These are phyloP conservation scores for Colletotrichum sp. DNA, from an alignment of 2,329 filamentous ascomycete species.

Conservation along the genomic window DNA sequence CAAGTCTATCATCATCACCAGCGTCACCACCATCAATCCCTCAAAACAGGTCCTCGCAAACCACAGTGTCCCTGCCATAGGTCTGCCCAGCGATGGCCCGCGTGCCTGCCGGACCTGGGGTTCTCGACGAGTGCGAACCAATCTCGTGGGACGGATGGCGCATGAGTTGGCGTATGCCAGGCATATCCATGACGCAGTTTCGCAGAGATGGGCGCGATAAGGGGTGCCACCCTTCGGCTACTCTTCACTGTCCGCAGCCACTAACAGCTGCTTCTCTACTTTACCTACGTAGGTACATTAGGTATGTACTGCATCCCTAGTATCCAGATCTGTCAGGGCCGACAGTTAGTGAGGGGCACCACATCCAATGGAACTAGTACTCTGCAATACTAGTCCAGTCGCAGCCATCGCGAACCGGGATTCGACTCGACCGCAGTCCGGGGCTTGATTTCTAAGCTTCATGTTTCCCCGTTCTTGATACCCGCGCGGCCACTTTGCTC, in stretches of 20 bases:
- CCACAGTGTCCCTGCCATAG: not conserved
- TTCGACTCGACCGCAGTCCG: not conserved
- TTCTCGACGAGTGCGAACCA: not conserved
- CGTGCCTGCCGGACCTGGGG: conserved; percentile 14
- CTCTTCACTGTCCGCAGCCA: not conserved
- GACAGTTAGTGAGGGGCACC: not conserved
- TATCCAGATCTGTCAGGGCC: conserved; percentile 6
- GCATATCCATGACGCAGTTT: conserved; percentile 20
- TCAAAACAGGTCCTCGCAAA: not conserved
- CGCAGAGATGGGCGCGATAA: conserved; percentile 10
- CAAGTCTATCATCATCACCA: not conserved
- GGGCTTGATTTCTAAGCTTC: conserved; percentile 14
- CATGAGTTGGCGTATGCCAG: conserved; percentile 10
- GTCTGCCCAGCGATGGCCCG: not conserved
- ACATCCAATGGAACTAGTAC: not conserved
- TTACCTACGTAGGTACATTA: not conserved
- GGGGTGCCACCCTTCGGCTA: not conserved
- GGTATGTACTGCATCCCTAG: not conserved
- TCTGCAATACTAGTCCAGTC: not conserved
- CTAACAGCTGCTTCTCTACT: not conserved
- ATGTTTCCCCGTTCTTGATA: not conserved
- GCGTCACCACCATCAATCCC: not conserved
- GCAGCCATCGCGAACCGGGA: not conserved
- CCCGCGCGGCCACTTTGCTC: conserved; percentile 9
- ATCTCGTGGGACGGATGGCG: conserved; percentile 13